Evolutionary conservation across 495 filamentous ascomycete species (phyloP).

Genomic region (Bathelium albidoporum): DNA sequence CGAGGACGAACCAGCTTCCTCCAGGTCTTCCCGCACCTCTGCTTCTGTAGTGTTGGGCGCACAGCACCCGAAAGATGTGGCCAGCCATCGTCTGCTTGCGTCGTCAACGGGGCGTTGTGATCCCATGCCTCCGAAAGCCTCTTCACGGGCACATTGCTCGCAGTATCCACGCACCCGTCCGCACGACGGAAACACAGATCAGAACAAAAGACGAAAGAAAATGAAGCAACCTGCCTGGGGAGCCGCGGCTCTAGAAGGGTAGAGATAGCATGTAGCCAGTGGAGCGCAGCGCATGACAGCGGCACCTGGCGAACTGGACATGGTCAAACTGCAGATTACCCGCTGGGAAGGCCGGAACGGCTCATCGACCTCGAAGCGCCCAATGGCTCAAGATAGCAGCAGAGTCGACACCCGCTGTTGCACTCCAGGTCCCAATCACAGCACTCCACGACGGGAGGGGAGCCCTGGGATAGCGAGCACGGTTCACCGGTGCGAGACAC

Average conservation of each 20-base stretch:
- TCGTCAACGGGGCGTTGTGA: conserved; percentile 7
- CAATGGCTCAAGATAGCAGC: conserved; percentile 6
- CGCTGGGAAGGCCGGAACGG: conserved; percentile 4
- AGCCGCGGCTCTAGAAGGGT: background rate
- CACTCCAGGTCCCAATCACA: conserved; percentile 9
- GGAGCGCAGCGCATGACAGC: conserved; percentile 2
- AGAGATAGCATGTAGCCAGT: background rate
- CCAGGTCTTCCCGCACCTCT: background rate
- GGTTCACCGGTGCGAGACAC: background rate
- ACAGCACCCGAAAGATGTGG: conserved; percentile 24
- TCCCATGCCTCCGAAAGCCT: conserved; percentile 8
- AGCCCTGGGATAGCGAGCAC: background rate
- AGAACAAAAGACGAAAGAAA: background rate
- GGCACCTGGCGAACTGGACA: conserved; percentile 1
- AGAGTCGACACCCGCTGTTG: background rate
- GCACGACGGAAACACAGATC: background rate
- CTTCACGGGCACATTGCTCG: conserved; percentile 8
- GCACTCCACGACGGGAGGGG: conserved; percentile 7
- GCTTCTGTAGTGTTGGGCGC: conserved; percentile 10
- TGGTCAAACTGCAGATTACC: conserved; percentile 8
- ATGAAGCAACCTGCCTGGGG: background rate
- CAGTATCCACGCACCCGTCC: conserved; percentile 11
- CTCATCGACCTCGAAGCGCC: conserved; percentile 12
- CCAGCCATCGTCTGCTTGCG: conserved; percentile 20
- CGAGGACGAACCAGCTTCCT: background rate